phyloP scores from a whole-genome alignment of 306 rosid species.

The Castanea crenata region DNA sequence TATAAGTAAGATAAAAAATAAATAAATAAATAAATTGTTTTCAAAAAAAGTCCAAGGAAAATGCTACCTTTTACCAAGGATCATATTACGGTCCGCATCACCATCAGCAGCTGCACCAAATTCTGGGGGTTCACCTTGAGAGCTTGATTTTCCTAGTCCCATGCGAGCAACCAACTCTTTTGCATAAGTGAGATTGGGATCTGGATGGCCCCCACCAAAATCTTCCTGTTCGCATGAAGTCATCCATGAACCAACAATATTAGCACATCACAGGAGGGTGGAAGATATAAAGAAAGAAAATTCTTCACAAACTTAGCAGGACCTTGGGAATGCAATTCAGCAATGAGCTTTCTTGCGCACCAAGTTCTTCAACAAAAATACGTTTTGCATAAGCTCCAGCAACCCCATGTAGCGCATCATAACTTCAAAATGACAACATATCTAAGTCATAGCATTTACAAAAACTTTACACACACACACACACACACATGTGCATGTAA shows the following conservation, averaged over 20 bases:
- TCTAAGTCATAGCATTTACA: neutral
- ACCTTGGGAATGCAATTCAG: conserved; percentile 96
- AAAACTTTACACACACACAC: neutral
- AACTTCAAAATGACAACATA: conserved; percentile 46
- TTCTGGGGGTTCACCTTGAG: conserved; percentile 83
- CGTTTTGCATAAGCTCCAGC: conserved; percentile 95
- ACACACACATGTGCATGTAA: neutral
- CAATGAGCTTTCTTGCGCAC: conserved; percentile 89
- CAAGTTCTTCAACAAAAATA: conserved; percentile 97
- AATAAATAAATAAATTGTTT: neutral
- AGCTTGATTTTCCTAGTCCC: conserved; percentile 83
- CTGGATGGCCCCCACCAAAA: conserved; percentile 99
- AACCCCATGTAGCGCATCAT: conserved; percentile 87
- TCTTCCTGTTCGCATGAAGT: conserved; percentile 72
- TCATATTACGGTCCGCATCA: conserved; percentile 99
- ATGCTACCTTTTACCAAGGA: conserved; percentile 93
- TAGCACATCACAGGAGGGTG: neutral
- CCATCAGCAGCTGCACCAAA: conserved; percentile 99
- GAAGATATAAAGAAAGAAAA: conserved; percentile 1
- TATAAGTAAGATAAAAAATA: conserved; percentile 7
- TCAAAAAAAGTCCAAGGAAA: neutral
- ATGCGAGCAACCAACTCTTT: conserved; percentile 90
- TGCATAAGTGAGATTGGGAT: conserved; percentile 97
- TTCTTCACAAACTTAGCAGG: neutral
- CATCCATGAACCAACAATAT: neutral